Evolutionary conservation across 1,284 basidiomycete species (phyloP).

Genomic region (Ustilago bromivora): DNA sequence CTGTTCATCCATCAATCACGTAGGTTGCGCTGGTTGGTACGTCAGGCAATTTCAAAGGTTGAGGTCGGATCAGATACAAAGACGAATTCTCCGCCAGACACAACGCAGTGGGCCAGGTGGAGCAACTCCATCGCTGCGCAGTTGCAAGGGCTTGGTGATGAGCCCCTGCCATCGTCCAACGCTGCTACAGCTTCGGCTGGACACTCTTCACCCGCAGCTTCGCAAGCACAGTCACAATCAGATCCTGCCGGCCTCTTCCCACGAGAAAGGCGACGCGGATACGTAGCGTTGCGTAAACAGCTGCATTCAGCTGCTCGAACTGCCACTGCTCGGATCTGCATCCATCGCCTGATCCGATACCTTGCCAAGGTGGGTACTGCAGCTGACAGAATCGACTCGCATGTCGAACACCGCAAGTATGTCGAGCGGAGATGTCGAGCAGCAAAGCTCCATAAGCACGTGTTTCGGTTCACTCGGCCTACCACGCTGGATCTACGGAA

Average conservation of each 20-base stretch:
- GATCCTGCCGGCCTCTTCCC: constrained; percentile 31
- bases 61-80: background rate
- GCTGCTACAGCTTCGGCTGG: background rate
- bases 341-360: constrained; percentile 19
- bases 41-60: constrained; percentile 11
- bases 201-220: background rate
- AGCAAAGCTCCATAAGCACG: constrained; percentile 17
- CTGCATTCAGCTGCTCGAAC: constrained; percentile 15
- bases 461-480: constrained; percentile 8
- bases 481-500: constrained; percentile 21
- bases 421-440: constrained; percentile 17
- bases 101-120: constrained; percentile 26
- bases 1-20: constrained; percentile 29
- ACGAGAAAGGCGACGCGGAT: constrained; percentile 16
- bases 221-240: constrained; percentile 7
- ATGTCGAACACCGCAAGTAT: background rate
- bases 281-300: constrained; percentile 24
- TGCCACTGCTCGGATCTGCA: constrained; percentile 13
- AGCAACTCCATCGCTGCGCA: constrained; percentile 18
- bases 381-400: background rate
- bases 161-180: background rate
- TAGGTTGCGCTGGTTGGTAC: constrained; percentile 25
- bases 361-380: constrained; percentile 3
- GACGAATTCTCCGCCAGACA: background rate
- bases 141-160: background rate